phyloP scores from a whole-genome alignment of 805 yeast species.

The Torulaspora maleeae region DNA sequence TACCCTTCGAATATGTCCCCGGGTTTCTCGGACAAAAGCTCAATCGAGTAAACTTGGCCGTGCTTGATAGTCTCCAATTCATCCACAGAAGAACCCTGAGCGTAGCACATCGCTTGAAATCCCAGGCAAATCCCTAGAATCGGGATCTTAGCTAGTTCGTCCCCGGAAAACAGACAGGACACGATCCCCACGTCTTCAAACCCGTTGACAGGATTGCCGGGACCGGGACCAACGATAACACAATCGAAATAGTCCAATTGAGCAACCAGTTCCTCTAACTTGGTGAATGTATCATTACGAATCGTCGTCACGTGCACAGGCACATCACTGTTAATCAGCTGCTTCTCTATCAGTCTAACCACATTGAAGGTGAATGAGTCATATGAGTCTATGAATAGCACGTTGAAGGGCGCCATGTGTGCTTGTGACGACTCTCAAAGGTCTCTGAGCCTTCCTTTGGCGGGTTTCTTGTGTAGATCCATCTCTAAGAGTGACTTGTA shows the following conservation, averaged over 20 bases:
- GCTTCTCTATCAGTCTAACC: slow-evolving; percentile 51
- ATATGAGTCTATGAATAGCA: slow-evolving; percentile 69
- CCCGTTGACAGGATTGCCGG: slow-evolving; percentile 73
- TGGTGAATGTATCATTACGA: slow-evolving; percentile 37
- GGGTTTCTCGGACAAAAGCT: slow-evolving; percentile 4
- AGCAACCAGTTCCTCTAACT: slow-evolving; percentile 35
- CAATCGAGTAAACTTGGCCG: slow-evolving; percentile 70
- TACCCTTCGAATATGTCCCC: slow-evolving; percentile 41
- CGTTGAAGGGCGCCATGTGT: slow-evolving; percentile 18
- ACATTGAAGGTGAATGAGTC: slow-evolving; percentile 92
- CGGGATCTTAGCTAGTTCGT: slow-evolving; percentile 44
- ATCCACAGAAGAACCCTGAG: slow-evolving; percentile 52
- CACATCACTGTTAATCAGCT: slow-evolving; percentile 36
- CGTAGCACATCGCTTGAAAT: slow-evolving; percentile 72
- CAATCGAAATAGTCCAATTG: slow-evolving; percentile 59
- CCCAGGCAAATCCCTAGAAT: slow-evolving; percentile 91
- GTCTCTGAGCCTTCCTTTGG: not conserved
- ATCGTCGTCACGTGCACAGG: slow-evolving; percentile 34
- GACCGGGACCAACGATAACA: slow-evolving; percentile 92
- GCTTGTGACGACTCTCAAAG: not conserved
- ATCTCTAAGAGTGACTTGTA: not conserved
- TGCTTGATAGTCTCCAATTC: slow-evolving; percentile 63
- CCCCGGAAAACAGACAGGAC: slow-evolving; percentile 46
- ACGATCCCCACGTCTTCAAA: slow-evolving; percentile 67
- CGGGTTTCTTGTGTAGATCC: not conserved